Base-by-base conservation (phyloP, 768 basidiomycete genomes). In the Amyloporia xantha region DNA sequence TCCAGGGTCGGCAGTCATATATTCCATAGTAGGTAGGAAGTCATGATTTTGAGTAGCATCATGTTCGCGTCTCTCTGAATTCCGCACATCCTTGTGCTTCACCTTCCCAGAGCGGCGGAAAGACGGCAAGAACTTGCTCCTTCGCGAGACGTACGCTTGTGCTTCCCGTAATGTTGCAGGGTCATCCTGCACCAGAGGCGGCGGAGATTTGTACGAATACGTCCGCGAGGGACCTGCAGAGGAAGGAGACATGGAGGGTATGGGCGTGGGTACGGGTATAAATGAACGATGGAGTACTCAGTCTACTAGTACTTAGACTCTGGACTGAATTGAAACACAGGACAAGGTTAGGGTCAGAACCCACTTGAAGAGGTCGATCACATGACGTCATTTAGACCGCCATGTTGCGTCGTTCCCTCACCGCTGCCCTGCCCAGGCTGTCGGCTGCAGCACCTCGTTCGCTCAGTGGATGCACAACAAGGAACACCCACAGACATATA, bases 151-250 rank as follows among this genome's bases (percentile, higher is more conserved):
- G 44, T 45, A 36, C n/a, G 28, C 20, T 12, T 33, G 44, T 3
- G 44, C 44, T 21, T 45, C 30, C 28, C 20, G 30, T 25, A 11
- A 9, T 11, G 24, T 30, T 26, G 6, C 39, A 20, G 4, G 25
- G 19, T 48, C 47, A 11, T 30, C 23, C 26, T 41, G 36, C 11
- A 26, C 24, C 7, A 26, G 38, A 10, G 25, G 62, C 15, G 72
- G 75, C 1, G 74, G 71, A 36, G 69, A 72, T 24, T 68, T 62
- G 20, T 13, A 21, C 17, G 44, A 17, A 21, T 26, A 23, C 30
- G 53, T 24, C 36, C 53, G 42, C 33, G 52, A 54, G 46, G 58
- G 54, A 41, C 53, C 55, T 41, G 52, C 54, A 44, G 48, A 33
- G 40, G 42, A 17, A n/a, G n/a, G n/a, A 35, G 28, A 38, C 21